These are phyloP conservation scores for Venustampulla echinocandica DNA, from an alignment of 495 filamentous ascomycete species.

Conservation along the genomic window DNA sequence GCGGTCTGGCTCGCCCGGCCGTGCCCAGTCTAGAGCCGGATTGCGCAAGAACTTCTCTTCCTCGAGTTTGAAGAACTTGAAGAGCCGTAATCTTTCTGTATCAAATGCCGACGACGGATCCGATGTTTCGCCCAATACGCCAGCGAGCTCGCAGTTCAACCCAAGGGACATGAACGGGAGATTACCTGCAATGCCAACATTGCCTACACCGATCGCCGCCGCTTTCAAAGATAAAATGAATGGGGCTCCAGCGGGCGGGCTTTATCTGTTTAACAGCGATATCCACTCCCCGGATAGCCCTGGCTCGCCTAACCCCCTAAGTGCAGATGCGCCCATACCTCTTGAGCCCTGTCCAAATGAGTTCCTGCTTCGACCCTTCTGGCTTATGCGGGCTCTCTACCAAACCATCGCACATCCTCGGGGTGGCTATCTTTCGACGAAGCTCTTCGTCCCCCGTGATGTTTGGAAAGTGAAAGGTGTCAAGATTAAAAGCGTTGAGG, in stretches of 20 bases:
- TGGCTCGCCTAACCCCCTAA: slow-evolving; percentile 53
- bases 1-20: slow-evolving; percentile 28
- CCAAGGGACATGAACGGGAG: slow-evolving; percentile 32
- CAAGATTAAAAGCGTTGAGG: slow-evolving; percentile 81
- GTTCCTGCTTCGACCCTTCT: slow-evolving; percentile 80
- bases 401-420: slow-evolving; percentile 87
- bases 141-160: slow-evolving; percentile 59
- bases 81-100: slow-evolving; percentile 65
- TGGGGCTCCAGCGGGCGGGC: slow-evolving; percentile 52
- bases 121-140: slow-evolving; percentile 65
- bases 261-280: slow-evolving; percentile 78
- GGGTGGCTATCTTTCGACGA: slow-evolving; percentile 84
- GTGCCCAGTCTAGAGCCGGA: slow-evolving; percentile 30
- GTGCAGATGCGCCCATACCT: slow-evolving; percentile 51
- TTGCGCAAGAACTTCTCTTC: slow-evolving; percentile 76
- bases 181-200: slow-evolving; percentile 46
- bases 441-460: slow-evolving; percentile 84
- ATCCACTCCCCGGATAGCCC: slow-evolving; percentile 67
- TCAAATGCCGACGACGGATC: slow-evolving; percentile 58
- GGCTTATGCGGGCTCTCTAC: slow-evolving; percentile 89
- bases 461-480: slow-evolving; percentile 92
- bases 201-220: slow-evolving; percentile 59
- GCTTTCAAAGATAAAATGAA: slow-evolving; percentile 43
- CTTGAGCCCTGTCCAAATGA: slow-evolving; percentile 90
- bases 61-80: slow-evolving; percentile 61